phyloP scores from a whole-genome alignment of 2,329 filamentous ascomycete genomes.

The Diaporthe helianthi region DNA sequence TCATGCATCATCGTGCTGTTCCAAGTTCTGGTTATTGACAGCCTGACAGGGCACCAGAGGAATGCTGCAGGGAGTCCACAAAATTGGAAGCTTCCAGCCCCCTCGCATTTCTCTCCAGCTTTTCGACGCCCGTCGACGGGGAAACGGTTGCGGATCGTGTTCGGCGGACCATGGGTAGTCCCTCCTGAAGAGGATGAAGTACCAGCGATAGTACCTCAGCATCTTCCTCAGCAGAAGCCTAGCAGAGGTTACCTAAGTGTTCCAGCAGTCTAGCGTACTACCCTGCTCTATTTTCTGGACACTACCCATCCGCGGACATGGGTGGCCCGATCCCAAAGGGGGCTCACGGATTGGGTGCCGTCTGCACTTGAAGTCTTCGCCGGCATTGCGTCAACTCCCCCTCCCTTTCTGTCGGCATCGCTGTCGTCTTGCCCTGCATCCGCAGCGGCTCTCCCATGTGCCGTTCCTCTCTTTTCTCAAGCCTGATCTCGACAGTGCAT shows the following conservation, averaged over 20 bases:
- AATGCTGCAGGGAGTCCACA: neutral
- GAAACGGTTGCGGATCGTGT: conserved; percentile 23
- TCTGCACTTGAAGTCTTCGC: neutral
- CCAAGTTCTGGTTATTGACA: conserved; percentile 5
- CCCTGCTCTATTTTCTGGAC: neutral
- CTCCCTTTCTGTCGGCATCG: neutral
- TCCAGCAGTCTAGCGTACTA: neutral
- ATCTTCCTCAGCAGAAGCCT: neutral
- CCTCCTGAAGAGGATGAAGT: neutral
- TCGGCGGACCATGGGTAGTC: neutral
- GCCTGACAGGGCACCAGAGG: neutral
- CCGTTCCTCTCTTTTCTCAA: neutral
- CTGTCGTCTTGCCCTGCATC: neutral
- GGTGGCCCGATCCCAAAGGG: neutral
- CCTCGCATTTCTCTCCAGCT: conserved; percentile 21
- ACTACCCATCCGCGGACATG: neutral
- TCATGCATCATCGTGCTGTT: conserved; percentile 21
- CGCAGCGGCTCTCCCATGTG: neutral
- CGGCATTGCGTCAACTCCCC: conserved; percentile 6
- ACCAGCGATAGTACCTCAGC: neutral
- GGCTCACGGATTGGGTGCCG: neutral
- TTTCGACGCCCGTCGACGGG: conserved; percentile 22
- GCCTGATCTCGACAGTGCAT: conserved; percentile 15
- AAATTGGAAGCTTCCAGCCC: conserved; percentile 26
- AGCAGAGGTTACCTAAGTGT: neutral